Percentiles rank a stretch among this genome's conserved stretches.
Evolutionary conservation across 1,139 yeast species (phyloP).

Genomic region (Sugiyamaella japonica): DNA sequence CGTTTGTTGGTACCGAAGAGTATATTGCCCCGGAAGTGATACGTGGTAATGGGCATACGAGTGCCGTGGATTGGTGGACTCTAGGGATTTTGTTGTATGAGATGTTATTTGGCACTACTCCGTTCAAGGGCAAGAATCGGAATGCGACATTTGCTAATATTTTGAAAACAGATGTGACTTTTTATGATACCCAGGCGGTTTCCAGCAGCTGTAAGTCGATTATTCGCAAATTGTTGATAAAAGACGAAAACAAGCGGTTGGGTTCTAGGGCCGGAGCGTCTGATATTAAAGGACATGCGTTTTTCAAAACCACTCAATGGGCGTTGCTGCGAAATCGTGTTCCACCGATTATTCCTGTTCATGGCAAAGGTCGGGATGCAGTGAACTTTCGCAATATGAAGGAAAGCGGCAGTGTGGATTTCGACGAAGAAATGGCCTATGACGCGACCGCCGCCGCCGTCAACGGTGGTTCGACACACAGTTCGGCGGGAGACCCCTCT

Average conservation of each 20-base stretch:
- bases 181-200: constrained; percentile 58
- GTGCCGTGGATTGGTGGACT: constrained; percentile 99
- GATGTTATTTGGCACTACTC: constrained; percentile 94
- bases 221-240: constrained; percentile 76
- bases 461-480: constrained; percentile 13
- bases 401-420: constrained; percentile 40
- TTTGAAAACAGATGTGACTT: constrained; percentile 77
- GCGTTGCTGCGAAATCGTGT: constrained; percentile 86
- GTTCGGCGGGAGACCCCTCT: constrained; percentile 25
- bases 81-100: constrained; percentile 88
- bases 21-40: constrained; percentile 98
- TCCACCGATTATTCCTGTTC: constrained; percentile 92
- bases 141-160: constrained; percentile 88
- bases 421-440: constrained; percentile 24
- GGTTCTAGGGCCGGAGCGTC: constrained; percentile 95
- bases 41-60: constrained; percentile 94
- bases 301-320: constrained; percentile 92
- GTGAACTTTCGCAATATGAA: constrained; percentile 36
- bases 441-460: not conserved
- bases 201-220: constrained; percentile 76
- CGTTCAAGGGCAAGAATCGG: constrained; percentile 87
- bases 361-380: constrained; percentile 58
- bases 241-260: constrained; percentile 82
- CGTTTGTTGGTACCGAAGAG: constrained; percentile 98
- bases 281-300: constrained; percentile 85